Evolutionary conservation across 495 filamentous ascomycete species (phyloP).

Genomic region (Tuber melanosporum): DNA sequence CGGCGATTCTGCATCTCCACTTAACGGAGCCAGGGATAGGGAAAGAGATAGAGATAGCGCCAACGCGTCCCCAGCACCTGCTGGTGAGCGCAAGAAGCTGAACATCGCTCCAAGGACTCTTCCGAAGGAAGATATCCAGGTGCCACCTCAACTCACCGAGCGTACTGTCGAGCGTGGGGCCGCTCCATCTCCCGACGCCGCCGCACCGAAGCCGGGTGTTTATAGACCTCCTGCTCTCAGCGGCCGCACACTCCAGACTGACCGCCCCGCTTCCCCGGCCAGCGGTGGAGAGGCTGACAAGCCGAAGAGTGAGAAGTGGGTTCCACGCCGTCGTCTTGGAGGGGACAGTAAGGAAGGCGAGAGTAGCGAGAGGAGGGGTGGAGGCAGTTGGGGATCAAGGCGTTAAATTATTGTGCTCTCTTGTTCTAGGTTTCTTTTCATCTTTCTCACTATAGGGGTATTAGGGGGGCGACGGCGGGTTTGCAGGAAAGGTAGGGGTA

Average conservation of each 20-base stretch:
- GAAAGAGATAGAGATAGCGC: constrained; percentile 3
- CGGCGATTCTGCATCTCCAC: constrained; percentile 24
- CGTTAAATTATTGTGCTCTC: constrained; percentile 22
- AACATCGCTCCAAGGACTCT: constrained; percentile 32
- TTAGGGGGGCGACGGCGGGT: background rate
- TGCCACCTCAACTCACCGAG: constrained; percentile 21
- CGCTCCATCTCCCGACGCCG: constrained; percentile 10
- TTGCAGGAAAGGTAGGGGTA: background rate
- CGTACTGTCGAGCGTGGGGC: constrained; percentile 8
- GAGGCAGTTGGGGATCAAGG: constrained; percentile 26
- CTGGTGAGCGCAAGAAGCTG: constrained; percentile 34
- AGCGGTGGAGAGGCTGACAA: constrained; percentile 22
- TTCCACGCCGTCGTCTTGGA: constrained; percentile 12
- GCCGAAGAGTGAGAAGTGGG: constrained; percentile 16
- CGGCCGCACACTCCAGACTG: constrained; percentile 29
- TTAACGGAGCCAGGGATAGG: constrained; percentile 23
- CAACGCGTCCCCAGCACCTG: constrained; percentile 18
- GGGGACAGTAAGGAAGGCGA: background rate
- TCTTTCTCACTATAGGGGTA: background rate
- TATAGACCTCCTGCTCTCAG: constrained; percentile 33
- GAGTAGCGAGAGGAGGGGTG: constrained; percentile 17
- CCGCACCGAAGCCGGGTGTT: constrained; percentile 12
- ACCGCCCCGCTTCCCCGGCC: constrained; percentile 23
- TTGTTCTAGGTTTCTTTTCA: constrained; percentile 48
- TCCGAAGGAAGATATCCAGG: constrained; percentile 29